These are phyloP conservation scores for Pythium chondricola DNA, from an alignment of 352 stramenopile species.

Conservation along the genomic window DNA sequence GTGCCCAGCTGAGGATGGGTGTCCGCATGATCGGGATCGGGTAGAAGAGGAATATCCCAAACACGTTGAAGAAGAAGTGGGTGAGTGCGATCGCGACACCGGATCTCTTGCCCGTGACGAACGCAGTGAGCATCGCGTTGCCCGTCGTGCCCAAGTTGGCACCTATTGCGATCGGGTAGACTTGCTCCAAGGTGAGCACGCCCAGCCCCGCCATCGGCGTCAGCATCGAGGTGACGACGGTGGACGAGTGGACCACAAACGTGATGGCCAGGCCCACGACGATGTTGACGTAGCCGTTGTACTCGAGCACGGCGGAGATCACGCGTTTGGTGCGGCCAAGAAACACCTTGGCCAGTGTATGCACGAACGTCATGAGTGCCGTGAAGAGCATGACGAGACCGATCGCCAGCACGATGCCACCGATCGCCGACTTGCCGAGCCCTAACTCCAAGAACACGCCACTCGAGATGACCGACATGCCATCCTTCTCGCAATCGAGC, in stretches of 20 bases:
- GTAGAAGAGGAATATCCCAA: constrained; percentile 89
- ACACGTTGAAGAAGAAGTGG: constrained; percentile 92
- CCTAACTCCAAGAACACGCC: constrained; percentile 27
- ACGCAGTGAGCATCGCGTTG: constrained; percentile 79
- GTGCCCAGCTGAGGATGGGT: constrained; percentile 69
- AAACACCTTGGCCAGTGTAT: constrained; percentile 60
- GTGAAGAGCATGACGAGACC: constrained; percentile 43
- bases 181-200: constrained; percentile 83
- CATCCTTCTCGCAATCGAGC: constrained; percentile 13
- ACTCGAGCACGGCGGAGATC: constrained; percentile 84
- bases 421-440: constrained; percentile 37
- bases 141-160: constrained; percentile 90
- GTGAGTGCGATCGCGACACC: constrained; percentile 85
- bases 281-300: constrained; percentile 89
- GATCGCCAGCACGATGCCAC: constrained; percentile 37
- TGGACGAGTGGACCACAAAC: constrained; percentile 87
- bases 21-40: constrained; percentile 81
- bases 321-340: constrained; percentile 77
- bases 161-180: constrained; percentile 88
- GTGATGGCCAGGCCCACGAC: constrained; percentile 79
- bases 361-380: constrained; percentile 39
- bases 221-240: constrained; percentile 86
- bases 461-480: constrained; percentile 28
- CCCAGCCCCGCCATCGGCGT: constrained; percentile 86
- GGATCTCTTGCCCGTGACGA: constrained; percentile 75